A percentile compares a stretch with the other conserved stretches of the same genome.
Conservation (phyloP, 805 yeast species). For the Lachancea waltii region DNA sequence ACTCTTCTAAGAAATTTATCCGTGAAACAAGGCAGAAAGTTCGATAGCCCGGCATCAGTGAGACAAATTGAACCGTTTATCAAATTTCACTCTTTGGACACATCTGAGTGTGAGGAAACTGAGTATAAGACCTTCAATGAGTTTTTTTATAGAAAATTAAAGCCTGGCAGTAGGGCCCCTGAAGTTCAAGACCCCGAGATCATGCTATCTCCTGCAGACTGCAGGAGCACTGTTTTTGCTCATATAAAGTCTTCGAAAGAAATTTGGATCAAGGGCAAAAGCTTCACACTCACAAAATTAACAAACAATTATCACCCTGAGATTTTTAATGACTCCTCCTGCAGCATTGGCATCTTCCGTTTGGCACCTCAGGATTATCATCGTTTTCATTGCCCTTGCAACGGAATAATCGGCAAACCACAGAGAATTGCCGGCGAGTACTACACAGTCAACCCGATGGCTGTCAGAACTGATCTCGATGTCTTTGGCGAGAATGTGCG, state of each 20-base stretch:
- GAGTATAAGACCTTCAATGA: slow-evolving; percentile 73
- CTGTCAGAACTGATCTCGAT: slow-evolving; percentile 77
- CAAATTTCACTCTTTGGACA: slow-evolving; percentile 72
- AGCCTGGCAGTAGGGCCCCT: slow-evolving; percentile 61
- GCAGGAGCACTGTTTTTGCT: slow-evolving; percentile 68
- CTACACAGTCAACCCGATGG: slow-evolving; percentile 97
- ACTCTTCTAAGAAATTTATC: slow-evolving; percentile 59
- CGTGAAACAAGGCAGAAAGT: slow-evolving; percentile 76
- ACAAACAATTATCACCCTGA: slow-evolving; percentile 33
- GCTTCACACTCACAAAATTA: slow-evolving; percentile 61
- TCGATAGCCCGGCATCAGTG: slow-evolving; percentile 63
- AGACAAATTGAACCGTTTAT: slow-evolving; percentile 69
- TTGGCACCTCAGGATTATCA: slow-evolving; percentile 97
- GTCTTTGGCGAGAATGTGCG: slow-evolving; percentile 91
- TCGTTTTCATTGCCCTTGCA: slow-evolving; percentile 83
- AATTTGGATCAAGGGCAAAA: slow-evolving; percentile 85
- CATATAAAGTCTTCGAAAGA: slow-evolving; percentile 55
- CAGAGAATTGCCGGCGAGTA: slow-evolving; percentile 78
- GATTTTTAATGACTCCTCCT: slow-evolving; percentile 39
- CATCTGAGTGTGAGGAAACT: slow-evolving; percentile 58
- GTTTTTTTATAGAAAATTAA: slow-evolving; percentile 75
- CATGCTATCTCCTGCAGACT: slow-evolving; percentile 79
- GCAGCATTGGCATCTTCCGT: slow-evolving; percentile 73
- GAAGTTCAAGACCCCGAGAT: slow-evolving; percentile 51
- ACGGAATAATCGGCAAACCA: slow-evolving; percentile 63